Evolutionary conservation across 106 monocot genomes (phyloP).

Genomic region (Dendrobium nobile): DNA sequence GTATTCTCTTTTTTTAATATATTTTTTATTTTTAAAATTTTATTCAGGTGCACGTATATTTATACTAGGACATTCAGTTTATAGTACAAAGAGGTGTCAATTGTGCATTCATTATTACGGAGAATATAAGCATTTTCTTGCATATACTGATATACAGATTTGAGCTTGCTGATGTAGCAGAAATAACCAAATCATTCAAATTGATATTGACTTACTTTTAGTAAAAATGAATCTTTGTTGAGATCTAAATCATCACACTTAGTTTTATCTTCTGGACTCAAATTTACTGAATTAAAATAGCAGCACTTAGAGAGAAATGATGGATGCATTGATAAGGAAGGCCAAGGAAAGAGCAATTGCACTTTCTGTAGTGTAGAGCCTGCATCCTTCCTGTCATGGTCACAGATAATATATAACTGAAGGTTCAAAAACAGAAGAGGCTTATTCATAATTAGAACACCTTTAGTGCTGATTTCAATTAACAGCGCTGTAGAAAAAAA

Average conservation of each 20-base stretch:
- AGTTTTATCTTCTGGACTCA: constrained; percentile 50
- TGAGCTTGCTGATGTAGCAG: background rate
- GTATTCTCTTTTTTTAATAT: too few relatives aligned
- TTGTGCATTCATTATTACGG: background rate
- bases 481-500: too few relatives aligned
- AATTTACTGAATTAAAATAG: constrained; percentile 59
- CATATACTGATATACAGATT: background rate
- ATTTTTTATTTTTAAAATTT: too few relatives aligned
- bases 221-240: constrained; percentile 83
- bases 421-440: background rate
- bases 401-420: constrained; percentile 5
- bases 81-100: background rate
- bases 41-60: too few relatives aligned
- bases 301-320: constrained; percentile 80
- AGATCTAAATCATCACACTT: constrained; percentile 80
- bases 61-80: constrained; percentile 66
- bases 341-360: constrained; percentile 83
- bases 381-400: constrained; percentile 72
- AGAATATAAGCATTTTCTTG: background rate
- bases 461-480: background rate
- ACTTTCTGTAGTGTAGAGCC: constrained; percentile 81
- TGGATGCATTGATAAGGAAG: constrained; percentile 81
- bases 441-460: background rate
- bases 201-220: constrained; percentile 44
- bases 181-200: background rate